These are phyloP conservation scores for Talaromyces sp. DNA, from an alignment of 2,329 filamentous ascomycete genomes.

Conservation along the genomic window DNA sequence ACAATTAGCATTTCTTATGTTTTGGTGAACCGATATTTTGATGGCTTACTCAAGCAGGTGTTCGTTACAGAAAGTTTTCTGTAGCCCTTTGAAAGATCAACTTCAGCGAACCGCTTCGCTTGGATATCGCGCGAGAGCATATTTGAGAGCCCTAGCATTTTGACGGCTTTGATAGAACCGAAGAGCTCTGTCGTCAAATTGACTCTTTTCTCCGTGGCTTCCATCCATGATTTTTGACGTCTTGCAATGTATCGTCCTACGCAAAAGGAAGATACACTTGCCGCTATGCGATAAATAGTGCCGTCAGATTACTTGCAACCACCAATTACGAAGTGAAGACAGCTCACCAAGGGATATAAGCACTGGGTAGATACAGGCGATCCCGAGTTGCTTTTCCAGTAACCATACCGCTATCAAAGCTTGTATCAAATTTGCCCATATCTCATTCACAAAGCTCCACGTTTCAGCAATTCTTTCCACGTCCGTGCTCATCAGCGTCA, in stretches of 20 bases:
- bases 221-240: constrained; percentile 39
- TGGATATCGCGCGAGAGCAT: constrained; percentile 3
- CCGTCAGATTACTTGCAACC: constrained; percentile 14
- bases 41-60: constrained; percentile 9
- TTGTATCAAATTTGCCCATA: constrained; percentile 35
- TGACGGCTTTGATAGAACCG: constrained; percentile 42
- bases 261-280: constrained; percentile 19
- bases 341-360: constrained; percentile 29
- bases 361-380: constrained; percentile 32
- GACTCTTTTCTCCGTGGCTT: constrained; percentile 42
- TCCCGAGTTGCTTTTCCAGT: constrained; percentile 30
- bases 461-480: constrained; percentile 9
- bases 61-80: constrained; percentile 10
- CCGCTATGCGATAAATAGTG: constrained; percentile 17
- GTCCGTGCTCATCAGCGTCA: constrained; percentile 14
- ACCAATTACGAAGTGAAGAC: not conserved
- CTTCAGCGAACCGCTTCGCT: not conserved
- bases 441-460: constrained; percentile 22
- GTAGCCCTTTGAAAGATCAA: constrained; percentile 12
- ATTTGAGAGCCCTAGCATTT: constrained; percentile 34
- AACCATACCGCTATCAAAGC: constrained; percentile 35
- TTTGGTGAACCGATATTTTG: not conserved
- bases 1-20: not conserved
- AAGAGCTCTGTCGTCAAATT: constrained; percentile 40
- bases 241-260: constrained; percentile 17